Evolutionary conservation across 108 stramenopile genomes (phyloP).

Genomic region (Stephanodiscus minutulus): DNA sequence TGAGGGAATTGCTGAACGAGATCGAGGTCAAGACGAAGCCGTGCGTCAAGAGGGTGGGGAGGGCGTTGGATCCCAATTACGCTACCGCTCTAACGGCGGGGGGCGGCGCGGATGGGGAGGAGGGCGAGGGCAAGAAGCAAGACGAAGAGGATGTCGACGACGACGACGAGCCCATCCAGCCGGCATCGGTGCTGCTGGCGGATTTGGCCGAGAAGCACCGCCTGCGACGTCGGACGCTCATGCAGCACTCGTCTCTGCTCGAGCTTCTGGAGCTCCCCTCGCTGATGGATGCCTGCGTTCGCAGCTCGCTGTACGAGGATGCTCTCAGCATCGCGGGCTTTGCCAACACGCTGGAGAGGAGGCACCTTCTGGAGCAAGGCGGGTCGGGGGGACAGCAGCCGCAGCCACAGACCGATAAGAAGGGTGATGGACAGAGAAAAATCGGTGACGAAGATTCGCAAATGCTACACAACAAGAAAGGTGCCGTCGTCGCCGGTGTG

Average conservation of each 20-base stretch:
- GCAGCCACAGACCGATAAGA: not conserved
- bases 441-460: not conserved
- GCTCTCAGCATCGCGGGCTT: conserved; percentile 83
- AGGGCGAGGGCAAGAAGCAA: conserved; percentile 32
- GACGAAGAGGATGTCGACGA: conserved; percentile 57
- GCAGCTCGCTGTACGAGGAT: conserved; percentile 84
- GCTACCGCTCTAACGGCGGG: conserved; percentile 29
- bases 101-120: conserved; percentile 54
- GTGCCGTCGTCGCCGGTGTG: conserved; percentile 67
- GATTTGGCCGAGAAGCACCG: conserved; percentile 81
- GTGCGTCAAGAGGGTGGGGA: conserved; percentile 54
- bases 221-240: conserved; percentile 73
- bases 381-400: conserved; percentile 5
- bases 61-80: conserved; percentile 65
- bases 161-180: conserved; percentile 19
- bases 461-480: conserved; percentile 46
- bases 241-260: conserved; percentile 84
- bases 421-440: conserved; percentile 4
- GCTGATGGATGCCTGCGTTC: conserved; percentile 88
- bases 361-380: conserved; percentile 49
- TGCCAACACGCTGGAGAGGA: conserved; percentile 84
- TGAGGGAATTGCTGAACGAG: conserved; percentile 55
- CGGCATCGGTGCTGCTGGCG: conserved; percentile 49
- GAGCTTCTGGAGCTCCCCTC: conserved; percentile 85
- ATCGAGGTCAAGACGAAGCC: conserved; percentile 43